These are phyloP conservation scores for Cystobasidium onofrii DNA, from an alignment of 768 basidiomycete genomes.

Conservation along the genomic window DNA sequence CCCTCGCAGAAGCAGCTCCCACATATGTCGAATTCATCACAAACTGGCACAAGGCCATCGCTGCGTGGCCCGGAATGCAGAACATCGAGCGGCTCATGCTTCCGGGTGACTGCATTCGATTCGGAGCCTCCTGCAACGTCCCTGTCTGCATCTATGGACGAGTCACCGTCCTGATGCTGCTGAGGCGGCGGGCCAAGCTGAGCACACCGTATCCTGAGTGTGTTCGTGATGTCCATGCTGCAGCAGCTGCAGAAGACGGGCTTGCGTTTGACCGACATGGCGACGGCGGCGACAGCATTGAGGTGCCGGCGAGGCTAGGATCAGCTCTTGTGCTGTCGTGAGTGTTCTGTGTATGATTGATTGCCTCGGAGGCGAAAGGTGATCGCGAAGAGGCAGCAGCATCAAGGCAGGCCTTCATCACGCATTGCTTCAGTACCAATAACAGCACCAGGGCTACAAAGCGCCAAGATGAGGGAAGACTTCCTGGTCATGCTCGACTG, in stretches of 20 bases:
- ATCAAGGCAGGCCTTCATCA: neutral
- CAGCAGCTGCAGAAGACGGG: conserved; percentile 61
- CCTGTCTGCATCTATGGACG: neutral
- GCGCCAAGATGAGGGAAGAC: conserved; percentile 24
- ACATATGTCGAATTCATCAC: conserved; percentile 84
- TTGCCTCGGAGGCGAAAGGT: neutral
- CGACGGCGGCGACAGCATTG: neutral
- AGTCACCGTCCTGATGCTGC: neutral
- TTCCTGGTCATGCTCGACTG: conserved; percentile 23
- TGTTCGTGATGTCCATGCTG: conserved; percentile 80
- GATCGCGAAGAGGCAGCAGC: neutral
- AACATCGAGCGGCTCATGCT: conserved; percentile 24
- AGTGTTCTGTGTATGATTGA: neutral
- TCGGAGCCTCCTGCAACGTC: neutral
- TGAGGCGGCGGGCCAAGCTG: conserved; percentile 44
- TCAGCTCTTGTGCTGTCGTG: neutral
- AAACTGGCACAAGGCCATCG: conserved; percentile 49
- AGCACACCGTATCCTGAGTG: conserved; percentile 94
- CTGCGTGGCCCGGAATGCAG: conserved; percentile 53
- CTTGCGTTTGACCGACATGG: conserved; percentile 32
- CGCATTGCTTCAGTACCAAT: neutral
- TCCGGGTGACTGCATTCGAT: neutral
- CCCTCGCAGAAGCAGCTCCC: conserved; percentile 86
- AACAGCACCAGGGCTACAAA: neutral
- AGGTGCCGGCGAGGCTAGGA: neutral